Evolutionary conservation across 495 filamentous ascomycete species (phyloP), one percentile per base, ranked within the genome.

Genomic region (Podospora bellae-mahoneyi): DNA sequence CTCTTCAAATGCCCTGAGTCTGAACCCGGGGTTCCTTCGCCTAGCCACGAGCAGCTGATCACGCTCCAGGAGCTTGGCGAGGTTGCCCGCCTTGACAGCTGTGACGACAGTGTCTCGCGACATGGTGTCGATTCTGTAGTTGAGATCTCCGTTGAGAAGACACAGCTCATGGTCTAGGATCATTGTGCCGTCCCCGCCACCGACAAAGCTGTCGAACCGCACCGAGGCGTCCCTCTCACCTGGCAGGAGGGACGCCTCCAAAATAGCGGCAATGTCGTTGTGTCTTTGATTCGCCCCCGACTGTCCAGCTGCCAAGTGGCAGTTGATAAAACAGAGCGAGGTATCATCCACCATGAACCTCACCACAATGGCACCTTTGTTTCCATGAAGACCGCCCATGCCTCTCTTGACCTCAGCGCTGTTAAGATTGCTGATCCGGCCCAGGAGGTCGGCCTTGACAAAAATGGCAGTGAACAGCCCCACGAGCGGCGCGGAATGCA

Each of bases 51-150:
- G 87, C 4, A 99, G 83, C 75, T 99, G 95, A 74, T 99, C 95
- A 53, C 96, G 88, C 57, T 98, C 95, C 0, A 99, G 85, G n/a
- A 98, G 85, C 76, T 97, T 95, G n/a, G 79, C 69, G 3, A 98
- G 84, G 71, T 97, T 96, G 68, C 89, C 88, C 60, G 87, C 80
- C 56, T 89, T 90, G 63, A 97, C 83, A 0, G 90, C 92, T 65
- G 89, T 89, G 62, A 99, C 90, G 48, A 98, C 93, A 7, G 91
- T 91, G 73, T 97, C 91, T 10, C 95, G 90, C 20, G 90, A 89
- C 84, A 97, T 97, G n/a, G 93, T 90, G 77, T 99, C 95, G 73
- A 99, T 98, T 55, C 95, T 93, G 79, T 99, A 99, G 77, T 99
- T 99, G 57, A 99, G 86, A 75, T 99, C 95, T 19, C 95, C 95